A percentile compares a stretch with the other conserved stretches of the same genome.
These are phyloP conservation scores for Aspergillus asperescens DNA, from an alignment of 495 filamentous ascomycete species.

Conservation along the genomic window DNA sequence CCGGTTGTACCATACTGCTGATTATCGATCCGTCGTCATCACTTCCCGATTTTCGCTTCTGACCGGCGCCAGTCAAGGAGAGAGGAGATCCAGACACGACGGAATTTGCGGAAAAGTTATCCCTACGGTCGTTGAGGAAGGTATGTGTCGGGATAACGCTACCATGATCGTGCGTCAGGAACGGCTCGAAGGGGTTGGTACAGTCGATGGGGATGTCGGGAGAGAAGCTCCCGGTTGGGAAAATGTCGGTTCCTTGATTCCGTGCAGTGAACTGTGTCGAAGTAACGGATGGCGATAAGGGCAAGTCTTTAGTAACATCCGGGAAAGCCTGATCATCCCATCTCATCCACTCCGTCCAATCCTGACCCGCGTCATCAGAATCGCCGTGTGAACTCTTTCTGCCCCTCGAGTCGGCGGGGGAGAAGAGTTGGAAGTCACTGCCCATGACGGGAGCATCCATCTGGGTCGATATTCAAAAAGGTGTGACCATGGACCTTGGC, in stretches of 20 bases:
- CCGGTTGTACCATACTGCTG: slow-evolving; percentile 27
- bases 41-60: slow-evolving; percentile 41
- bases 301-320: slow-evolving; percentile 23
- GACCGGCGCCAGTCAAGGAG: slow-evolving; percentile 26
- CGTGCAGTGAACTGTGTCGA: slow-evolving; percentile 28
- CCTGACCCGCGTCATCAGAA: slow-evolving; percentile 31
- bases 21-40: slow-evolving; percentile 39
- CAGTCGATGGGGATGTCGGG: slow-evolving; percentile 32
- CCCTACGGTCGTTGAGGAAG: slow-evolving; percentile 1
- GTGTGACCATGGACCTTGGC: slow-evolving; percentile 15
- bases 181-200: slow-evolving; percentile 25
- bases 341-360: slow-evolving; percentile 50
- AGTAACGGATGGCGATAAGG: slow-evolving; percentile 24
- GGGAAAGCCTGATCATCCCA: slow-evolving; percentile 41
- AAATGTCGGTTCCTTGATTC: slow-evolving; percentile 22
- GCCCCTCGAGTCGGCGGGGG: slow-evolving; percentile 23
- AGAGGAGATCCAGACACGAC: slow-evolving; percentile 28
- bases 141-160: slow-evolving; percentile 8
- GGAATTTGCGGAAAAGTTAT: slow-evolving; percentile 20
- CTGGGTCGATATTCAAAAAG: slow-evolving; percentile 16
- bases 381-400: slow-evolving; percentile 23
- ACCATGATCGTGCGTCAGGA: slow-evolving; percentile 12
- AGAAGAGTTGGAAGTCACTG: slow-evolving; percentile 40
- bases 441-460: slow-evolving; percentile 32
- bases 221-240: slow-evolving; percentile 27